Conservation (phyloP, 148 eudicot species). For the Spergularia bocconei region DNA sequence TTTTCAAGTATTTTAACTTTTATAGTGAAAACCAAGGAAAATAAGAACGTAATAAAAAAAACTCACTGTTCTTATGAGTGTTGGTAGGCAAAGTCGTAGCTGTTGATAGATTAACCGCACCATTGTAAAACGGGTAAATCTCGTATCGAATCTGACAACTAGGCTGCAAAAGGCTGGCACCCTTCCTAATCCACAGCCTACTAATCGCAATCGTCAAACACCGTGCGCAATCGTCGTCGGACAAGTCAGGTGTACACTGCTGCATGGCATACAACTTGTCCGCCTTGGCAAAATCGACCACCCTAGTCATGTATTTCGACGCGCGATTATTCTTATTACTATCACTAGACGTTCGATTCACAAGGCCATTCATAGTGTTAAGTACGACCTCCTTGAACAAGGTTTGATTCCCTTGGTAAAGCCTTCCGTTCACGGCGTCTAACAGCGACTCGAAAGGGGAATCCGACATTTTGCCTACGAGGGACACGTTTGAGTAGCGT, state of each 20-base stretch:
- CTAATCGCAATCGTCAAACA: conserved; percentile 12
- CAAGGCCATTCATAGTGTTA: neutral
- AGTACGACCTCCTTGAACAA: neutral
- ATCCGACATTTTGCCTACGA: conserved; percentile 10
- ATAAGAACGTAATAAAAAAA: too few relatives aligned
- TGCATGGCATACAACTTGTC: neutral
- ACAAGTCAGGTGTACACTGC: conserved; percentile 32
- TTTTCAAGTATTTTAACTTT: too few relatives aligned
- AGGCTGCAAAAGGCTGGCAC: conserved; percentile 20
- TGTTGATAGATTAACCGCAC: neutral
- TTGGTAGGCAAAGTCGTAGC: too few relatives aligned
- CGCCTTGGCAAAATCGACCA: neutral
- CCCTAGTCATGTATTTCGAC: neutral
- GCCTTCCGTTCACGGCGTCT: neutral
- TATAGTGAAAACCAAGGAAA: too few relatives aligned
- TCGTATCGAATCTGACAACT: conserved; percentile 36
- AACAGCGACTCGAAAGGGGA: neutral
- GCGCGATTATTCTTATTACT: neutral
- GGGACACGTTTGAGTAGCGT: conserved; percentile 26
- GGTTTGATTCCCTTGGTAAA: neutral
- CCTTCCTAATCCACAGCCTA: neutral
- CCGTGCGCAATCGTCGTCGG: conserved; percentile 11
- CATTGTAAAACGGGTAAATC: conserved; percentile 24
- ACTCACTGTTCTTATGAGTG: too few relatives aligned
- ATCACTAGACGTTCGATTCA: neutral